A percentile compares a stretch with the other conserved stretches of the same genome.
phyloP scores from a whole-genome alignment of 257 asterid species.

The Rehmannia glutinosa region DNA sequence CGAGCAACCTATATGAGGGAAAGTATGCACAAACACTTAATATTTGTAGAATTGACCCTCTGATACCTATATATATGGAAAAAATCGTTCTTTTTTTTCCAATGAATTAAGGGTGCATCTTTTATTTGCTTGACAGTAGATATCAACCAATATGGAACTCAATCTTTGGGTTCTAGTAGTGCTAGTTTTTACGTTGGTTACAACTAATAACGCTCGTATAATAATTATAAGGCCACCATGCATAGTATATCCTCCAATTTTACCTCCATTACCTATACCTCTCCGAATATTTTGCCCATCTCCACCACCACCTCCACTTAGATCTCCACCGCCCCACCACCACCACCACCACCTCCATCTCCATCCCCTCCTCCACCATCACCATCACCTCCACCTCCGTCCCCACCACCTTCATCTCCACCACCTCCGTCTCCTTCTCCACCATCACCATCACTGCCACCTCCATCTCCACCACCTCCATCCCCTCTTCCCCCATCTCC shows the following conservation, averaged over 20 bases:
- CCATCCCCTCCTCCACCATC: background rate
- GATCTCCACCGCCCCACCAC: background rate
- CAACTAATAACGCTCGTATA: background rate
- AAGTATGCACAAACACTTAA: no score
- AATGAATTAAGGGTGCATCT: background rate
- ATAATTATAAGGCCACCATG: background rate
- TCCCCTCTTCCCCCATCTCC: no score
- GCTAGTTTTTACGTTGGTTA: background rate
- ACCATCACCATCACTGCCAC: no score
- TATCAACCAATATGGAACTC: background rate
- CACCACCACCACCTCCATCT: background rate
- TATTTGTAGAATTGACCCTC: no score
- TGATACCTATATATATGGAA: background rate
- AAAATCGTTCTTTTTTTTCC: background rate
- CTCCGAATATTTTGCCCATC: background rate
- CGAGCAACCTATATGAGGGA: no score
- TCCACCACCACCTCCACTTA: background rate
- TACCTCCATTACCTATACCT: background rate
- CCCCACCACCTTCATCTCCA: background rate
- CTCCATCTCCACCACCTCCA: no score
- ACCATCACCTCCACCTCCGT: background rate
- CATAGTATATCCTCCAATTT: background rate
- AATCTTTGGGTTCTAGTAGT: background rate
- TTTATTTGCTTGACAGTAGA: no score
- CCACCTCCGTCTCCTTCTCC: no score